Conservation (phyloP, 1,284 basidiomycete genomes). For the Sporisorium exsertum region DNA sequence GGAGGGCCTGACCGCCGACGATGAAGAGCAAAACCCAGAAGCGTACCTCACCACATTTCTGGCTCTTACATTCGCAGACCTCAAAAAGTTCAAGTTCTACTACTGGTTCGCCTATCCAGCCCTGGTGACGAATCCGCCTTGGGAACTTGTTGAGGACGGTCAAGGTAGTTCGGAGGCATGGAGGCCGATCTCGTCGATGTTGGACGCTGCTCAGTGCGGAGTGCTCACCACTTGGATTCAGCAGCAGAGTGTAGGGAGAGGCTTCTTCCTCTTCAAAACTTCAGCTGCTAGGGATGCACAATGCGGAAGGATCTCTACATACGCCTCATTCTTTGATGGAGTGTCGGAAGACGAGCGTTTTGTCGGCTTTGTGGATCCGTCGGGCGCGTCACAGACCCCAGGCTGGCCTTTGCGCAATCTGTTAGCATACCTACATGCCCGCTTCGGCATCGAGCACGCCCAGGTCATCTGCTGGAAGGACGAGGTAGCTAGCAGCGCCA, state of each 20-base stretch:
- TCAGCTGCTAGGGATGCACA: neutral
- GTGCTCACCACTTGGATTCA: conserved; percentile 17
- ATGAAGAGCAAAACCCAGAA: conserved; percentile 33
- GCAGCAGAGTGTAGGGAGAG: conserved; percentile 16
- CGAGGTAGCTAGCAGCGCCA: conserved; percentile 8
- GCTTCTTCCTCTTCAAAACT: conserved; percentile 47
- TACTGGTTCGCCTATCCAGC: conserved; percentile 99
- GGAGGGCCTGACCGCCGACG: conserved; percentile 19
- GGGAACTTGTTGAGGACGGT: conserved; percentile 75
- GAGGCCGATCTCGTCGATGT: conserved; percentile 8
- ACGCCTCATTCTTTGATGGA: conserved; percentile 72
- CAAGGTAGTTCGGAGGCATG: conserved; percentile 14
- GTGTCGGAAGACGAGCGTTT: conserved; percentile 68
- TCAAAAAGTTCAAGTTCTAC: conserved; percentile 97
- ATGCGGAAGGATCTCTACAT: conserved; percentile 31
- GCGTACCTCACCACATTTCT: conserved; percentile 79
- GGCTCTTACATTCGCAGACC: conserved; percentile 91
- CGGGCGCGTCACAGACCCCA: conserved; percentile 79
- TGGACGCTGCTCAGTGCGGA: conserved; percentile 4
- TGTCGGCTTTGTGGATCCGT: conserved; percentile 83
- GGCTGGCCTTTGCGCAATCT: conserved; percentile 96
- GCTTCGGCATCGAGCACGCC: conserved; percentile 70
- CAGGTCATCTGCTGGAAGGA: conserved; percentile 71
- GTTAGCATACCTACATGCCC: conserved; percentile 75
- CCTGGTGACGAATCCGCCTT: conserved; percentile 73